Base-by-base conservation (phyloP, 2,329 filamentous ascomycete genomes). In the Arthroderma sp. region DNA sequence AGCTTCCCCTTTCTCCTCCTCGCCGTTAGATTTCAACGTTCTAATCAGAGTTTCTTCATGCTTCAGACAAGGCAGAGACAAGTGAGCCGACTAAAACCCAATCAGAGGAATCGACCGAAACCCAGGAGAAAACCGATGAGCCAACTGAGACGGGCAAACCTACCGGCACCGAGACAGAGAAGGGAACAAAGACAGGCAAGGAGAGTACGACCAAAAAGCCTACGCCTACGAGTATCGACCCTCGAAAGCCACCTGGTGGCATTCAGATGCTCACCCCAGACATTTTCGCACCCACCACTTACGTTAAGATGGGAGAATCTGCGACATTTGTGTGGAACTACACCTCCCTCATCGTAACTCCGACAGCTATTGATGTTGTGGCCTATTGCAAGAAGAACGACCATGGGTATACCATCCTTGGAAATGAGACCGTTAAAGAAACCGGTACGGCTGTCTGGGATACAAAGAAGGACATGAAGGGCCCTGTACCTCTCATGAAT, bases 271-370 rank as follows among this genome's bases (percentile, higher is more conserved):
- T 80, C 44, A 78, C 74, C 4, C 79, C 79, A 2, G 64, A 66
- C 41, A 57, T 66, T 6, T 58, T 63, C 5, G 65, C 67, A 6
- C 65, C 69, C 10, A 63, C 70, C 4, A 70, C 72, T 44, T 81
- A 75, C 62, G 81, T 78, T 69, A 81, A 80, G 59, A 73, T 81
- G 52, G 75, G 75, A 11, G 69, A 81, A 38, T 69, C 66, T 47
- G 64, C 81, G 29, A 81, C 78, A 0, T 80, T 82, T 52, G 72
- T 67, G 15, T 83, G 79, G 78, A 82, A 83, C 61, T 82, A 81
- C 61, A 83, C 79, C 9, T 78, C 74, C 7, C 63, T 82, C 27
- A 70, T 67, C 15, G 66, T 73, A 11, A 76, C 74, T 0, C 79
- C 79, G 0, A 67, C 68, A 1, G 70, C 69, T 37, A 65, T 83